Base-by-base conservation (phyloP, 306 rosid genomes). In the Vicia faba region DNA sequence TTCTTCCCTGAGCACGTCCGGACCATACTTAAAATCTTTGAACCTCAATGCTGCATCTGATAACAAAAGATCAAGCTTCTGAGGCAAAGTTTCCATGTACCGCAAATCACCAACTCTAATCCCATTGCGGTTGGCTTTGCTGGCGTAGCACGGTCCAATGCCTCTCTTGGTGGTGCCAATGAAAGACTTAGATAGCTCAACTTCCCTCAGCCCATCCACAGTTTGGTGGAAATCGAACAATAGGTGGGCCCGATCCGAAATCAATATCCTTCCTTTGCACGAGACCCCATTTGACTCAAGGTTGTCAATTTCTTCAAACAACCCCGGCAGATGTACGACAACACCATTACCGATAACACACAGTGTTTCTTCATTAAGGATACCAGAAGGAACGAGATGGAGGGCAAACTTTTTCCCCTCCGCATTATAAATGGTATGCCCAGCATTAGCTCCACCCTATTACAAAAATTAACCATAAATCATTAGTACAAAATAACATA, bases 111-210 rank as follows among this genome's bases (percentile, higher is more conserved):
- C 10, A 14, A 93, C 97, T 85, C 99, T 78, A 79, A 93, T 80
- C 48, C 99, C 99, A 78, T 90, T 90, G 7, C 97, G 84, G 68
- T 60, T 88, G 26, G 78, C 97, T 88, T 93, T 93, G 85, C 84
- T 93, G 8, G 99, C 79, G 75, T 93, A 93, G 82, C 95, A 86
- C 20, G 97, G 99, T 25, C 99, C 97, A 80, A 93, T 93, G 26
- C 99, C 99, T 86, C 97, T 86, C 88, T 79, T 93, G 69, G 99
- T 93, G 33, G 99, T 93, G 72, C 99, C 99, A 51, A 93, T 90
- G 76, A 93, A 85, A 68, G 99, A 93, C 69, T 93, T 88, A 20
- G 92, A 91, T 55, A 93, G 91, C 78, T 90, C 99, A 1, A 87
- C 73, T 73, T 93, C 99, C 76, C 96, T 82, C n/a, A 90, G 84